Percentiles rank a stretch among this genome's conserved stretches.
Evolutionary conservation across 2,329 filamentous ascomycete genomes (phyloP).

Genomic region (Nemania serpens): DNA sequence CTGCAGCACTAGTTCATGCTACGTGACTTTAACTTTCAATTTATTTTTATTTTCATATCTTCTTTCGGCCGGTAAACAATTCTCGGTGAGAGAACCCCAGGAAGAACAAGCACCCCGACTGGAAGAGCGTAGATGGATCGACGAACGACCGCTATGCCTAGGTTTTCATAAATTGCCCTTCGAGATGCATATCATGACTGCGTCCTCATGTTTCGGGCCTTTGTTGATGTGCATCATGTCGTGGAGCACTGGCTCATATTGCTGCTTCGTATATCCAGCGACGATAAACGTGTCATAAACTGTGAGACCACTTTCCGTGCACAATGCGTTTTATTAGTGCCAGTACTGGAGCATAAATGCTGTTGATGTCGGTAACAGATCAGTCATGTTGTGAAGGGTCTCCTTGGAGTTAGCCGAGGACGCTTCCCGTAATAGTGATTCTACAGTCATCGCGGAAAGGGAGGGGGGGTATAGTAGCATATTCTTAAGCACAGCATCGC

Average conservation of each 20-base stretch:
- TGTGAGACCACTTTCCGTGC: background rate
- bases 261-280: background rate
- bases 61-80: background rate
- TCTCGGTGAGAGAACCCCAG: background rate
- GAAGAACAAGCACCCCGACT: background rate
- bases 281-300: background rate
- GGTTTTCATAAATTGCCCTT: background rate
- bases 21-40: background rate
- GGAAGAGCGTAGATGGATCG: background rate
- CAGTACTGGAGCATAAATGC: background rate
- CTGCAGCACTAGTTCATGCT: too few relatives aligned
- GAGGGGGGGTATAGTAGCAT: too few relatives aligned
- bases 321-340: too few relatives aligned
- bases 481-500: background rate
- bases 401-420: too few relatives aligned
- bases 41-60: background rate
- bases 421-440: too few relatives aligned
- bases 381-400: background rate
- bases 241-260: background rate
- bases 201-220: background rate
- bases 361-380: background rate
- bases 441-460: background rate
- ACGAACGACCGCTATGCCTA: background rate
- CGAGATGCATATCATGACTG: background rate
- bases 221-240: background rate